Percentiles rank a stretch among this genome's conserved stretches.
phyloP scores from a whole-genome alignment of 306 rosid genomes.

The Citrullus colocynthis region DNA sequence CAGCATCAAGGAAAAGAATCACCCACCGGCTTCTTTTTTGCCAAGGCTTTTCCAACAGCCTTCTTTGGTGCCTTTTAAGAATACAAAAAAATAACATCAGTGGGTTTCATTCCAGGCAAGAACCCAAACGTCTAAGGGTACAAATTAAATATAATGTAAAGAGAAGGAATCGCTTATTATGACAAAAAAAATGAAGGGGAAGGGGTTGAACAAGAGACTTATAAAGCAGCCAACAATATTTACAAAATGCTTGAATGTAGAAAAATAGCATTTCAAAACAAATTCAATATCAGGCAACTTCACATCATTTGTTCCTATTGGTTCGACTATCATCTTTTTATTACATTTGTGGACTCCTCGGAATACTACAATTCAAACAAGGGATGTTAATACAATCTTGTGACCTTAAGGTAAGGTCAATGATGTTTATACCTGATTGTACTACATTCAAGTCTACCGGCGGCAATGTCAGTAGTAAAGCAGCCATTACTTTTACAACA shows the following conservation, averaged over 20 bases:
- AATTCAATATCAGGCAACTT: neutral
- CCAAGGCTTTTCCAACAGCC: conserved; percentile 24
- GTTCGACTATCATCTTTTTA: neutral
- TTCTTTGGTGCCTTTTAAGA: conserved; percentile 25
- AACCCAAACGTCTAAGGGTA: neutral
- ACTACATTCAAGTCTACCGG: neutral
- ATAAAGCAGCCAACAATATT: neutral
- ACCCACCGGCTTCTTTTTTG: conserved; percentile 25
- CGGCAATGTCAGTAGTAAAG: neutral
- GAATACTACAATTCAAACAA: neutral
- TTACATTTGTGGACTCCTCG: neutral
- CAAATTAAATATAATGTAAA: neutral
- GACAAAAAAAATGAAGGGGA: neutral
- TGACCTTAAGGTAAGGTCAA: neutral
- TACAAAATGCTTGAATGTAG: neutral
- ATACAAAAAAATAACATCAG: neutral
- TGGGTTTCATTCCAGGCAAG: neutral
- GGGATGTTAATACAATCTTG: neutral
- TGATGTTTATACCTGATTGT: neutral
- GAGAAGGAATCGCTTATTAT: neutral
- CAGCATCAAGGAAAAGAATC: neutral
- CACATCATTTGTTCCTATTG: neutral
- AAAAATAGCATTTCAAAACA: neutral
- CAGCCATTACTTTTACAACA: no score
- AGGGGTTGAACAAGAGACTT: neutral